Evolutionary conservation across 768 basidiomycete species (phyloP), one percentile per base, ranked within the genome.

Genomic region (Phanerodontia chrysosporium): DNA sequence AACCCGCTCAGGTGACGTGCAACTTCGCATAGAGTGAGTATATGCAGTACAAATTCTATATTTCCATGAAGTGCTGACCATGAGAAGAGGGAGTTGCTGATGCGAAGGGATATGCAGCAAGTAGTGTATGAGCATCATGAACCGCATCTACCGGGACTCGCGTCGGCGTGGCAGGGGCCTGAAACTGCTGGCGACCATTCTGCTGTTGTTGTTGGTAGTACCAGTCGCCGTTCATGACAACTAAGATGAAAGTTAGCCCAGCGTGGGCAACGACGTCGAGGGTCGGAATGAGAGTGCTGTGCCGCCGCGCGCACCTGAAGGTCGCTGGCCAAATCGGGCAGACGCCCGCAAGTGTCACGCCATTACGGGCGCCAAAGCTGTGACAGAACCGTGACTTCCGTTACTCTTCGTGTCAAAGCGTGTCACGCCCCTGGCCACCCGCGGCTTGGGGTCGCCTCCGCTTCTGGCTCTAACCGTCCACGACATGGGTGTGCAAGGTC

Each of bases 61-160:
- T 61, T 48, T 59, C 6, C 4, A 51, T 8, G 62, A 10, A 25
- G 39, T 24, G 35, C 73, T 61, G 67, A 89, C 90, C 88, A 67
- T 92, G 90, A 36, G 83, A 78, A 8, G 88, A 81, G n/a, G 89
- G 89, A 3, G 85, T 88, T 27, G 86, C 85, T 59, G 89, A 90
- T 39, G 86, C 86, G 66, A 86, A 79, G 39, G 90, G 87, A 69
- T 90, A 92, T 32, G 81, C 76, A 3, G 83, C 80, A 48, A 89
- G 77, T 25, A 92, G 72, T 54, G 80, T 73, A 62, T 89, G 89
- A 1, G 87, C 84, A 69, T 85, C 83, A 51, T 88, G 84, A 3
- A 85, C 84, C 4, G 84, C 75, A 69, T 84, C 80, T 35, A 77
- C 69, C 14, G 71, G 59, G 49, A 52, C 53, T 28, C 53, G 32